phyloP scores from a whole-genome alignment of 805 yeast genomes.

The Kodamaea neixiangensis region DNA sequence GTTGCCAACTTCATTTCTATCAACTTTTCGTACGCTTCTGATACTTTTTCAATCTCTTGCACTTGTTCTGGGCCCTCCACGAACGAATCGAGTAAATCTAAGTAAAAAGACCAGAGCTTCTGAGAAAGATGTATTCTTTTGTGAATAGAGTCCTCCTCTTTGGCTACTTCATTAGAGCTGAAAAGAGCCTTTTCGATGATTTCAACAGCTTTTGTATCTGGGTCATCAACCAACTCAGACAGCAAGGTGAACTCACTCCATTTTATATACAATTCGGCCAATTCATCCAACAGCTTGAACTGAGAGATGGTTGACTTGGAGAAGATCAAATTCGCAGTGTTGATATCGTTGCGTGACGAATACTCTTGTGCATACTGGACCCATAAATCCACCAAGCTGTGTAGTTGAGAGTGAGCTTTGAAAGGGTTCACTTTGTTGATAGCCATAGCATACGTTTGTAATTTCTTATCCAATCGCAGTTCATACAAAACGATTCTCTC shows the following conservation, averaged over 20 bases:
- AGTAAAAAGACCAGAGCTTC: slow-evolving; percentile 72
- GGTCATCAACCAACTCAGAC: slow-evolving; percentile 34
- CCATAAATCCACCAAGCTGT: slow-evolving; percentile 66
- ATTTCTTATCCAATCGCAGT: slow-evolving; percentile 33
- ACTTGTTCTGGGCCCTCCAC: slow-evolving; percentile 39
- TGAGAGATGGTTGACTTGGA: slow-evolving; percentile 73
- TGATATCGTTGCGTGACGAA: slow-evolving; percentile 52
- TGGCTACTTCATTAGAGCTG: slow-evolving; percentile 36
- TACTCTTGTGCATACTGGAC: slow-evolving; percentile 65
- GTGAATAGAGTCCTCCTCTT: not conserved
- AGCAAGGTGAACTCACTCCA: slow-evolving; percentile 74
- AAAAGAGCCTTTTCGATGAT: slow-evolving; percentile 36
- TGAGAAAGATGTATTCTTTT: slow-evolving; percentile 38
- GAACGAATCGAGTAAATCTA: slow-evolving; percentile 66
- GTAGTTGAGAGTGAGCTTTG: slow-evolving; percentile 28
- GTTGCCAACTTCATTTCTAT: slow-evolving; percentile 62
- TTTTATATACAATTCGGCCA: slow-evolving; percentile 66
- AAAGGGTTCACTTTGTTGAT: slow-evolving; percentile 65
- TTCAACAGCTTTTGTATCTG: slow-evolving; percentile 38
- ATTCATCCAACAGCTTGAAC: slow-evolving; percentile 58
- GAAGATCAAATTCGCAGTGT: slow-evolving; percentile 61
- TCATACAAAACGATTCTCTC: slow-evolving; percentile 52
- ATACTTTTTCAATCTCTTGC: slow-evolving; percentile 18
- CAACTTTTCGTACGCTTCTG: slow-evolving; percentile 29
- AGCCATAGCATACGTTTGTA: slow-evolving; percentile 65